Percentiles rank a stretch among this genome's conserved stretches.
These are phyloP conservation scores for Fusarium sp. DNA, from an alignment of 2,329 filamentous ascomycete species.

Conservation along the genomic window DNA sequence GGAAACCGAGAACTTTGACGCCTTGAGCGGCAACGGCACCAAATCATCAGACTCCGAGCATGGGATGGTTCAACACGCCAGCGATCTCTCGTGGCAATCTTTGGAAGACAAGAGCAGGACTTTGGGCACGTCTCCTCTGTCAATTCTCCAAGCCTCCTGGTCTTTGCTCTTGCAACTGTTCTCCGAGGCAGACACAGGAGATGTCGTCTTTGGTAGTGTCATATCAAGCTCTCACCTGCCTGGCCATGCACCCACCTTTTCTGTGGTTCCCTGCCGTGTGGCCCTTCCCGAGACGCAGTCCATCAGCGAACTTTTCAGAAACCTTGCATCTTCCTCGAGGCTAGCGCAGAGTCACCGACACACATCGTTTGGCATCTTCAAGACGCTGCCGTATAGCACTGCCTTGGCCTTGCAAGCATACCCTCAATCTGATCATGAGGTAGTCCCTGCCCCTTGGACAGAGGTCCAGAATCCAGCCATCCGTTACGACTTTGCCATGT, in stretches of 20 bases:
- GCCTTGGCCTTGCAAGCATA: conserved; percentile 22
- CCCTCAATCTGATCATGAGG: not conserved
- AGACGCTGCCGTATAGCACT: conserved; percentile 27
- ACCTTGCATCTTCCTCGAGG: conserved; percentile 1
- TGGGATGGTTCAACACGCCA: conserved; percentile 3
- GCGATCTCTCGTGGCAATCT: not conserved
- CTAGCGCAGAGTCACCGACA: conserved; percentile 4
- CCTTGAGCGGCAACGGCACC: conserved; percentile 16
- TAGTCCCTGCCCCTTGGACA: not conserved
- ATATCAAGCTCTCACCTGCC: conserved; percentile 4
- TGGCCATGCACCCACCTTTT: conserved; percentile 17
- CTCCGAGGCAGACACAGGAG: conserved; percentile 15
- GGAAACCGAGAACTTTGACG: conserved; percentile 7
- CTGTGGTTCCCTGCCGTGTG: conserved; percentile 19
- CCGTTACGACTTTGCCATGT: conserved; percentile 28
- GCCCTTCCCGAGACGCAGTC: conserved; percentile 1
- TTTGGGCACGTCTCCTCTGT: conserved; percentile 9
- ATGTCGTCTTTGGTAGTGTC: conserved; percentile 11
- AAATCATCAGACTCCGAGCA: not conserved
- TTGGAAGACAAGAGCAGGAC: conserved; percentile 9
- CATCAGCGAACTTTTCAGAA: not conserved
- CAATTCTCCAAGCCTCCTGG: conserved; percentile 12
- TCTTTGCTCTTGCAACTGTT: conserved; percentile 10
- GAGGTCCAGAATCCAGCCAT: conserved; percentile 19
- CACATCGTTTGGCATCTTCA: conserved; percentile 16